Base-by-base conservation (phyloP, 768 basidiomycete species). In the Lentinula guzmanii region DNA sequence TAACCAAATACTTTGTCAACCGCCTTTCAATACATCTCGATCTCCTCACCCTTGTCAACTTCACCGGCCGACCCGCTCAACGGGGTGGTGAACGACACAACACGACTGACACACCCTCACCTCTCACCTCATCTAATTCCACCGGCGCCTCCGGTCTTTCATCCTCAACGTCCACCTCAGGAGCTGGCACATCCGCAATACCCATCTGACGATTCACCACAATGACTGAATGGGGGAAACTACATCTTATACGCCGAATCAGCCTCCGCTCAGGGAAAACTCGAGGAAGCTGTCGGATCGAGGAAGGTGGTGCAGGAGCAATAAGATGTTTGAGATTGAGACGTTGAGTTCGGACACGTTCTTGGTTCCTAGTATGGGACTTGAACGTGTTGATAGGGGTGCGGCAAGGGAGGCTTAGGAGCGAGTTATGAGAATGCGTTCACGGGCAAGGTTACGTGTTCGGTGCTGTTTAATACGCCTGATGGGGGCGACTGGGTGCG, bases 11-110 rank as follows among this genome's bases (percentile, higher is more conserved):
- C 67, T 80, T 87, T 55, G 90, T 95, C 64, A 90, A 89, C 70
- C 82, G 89, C 68, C 78, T 91, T 93, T 95, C 96, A 0, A 92
- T 98, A 48, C 95, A 96, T 16, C 77, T 99, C 63, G 95, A 97
- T 67, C 79, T 99, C 4, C 78, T 98, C 11, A 90, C 90, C 5
- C 80, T 95, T 31, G 89, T 90, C 58, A 89, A 86, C 70, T 93
- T 95, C 73, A 85, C 82, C 24, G 93, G 95, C 66, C 81, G 86
- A 0, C 83, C 93, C 0, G 86, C 87, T 0, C 88, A 91, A 68
- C 85, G 93, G 24, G 81, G 85, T 21, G 46, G 76, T 28, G 73
- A 77, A 63, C 65, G 71, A 48, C 64, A 65, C 35, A 74, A 74
- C 34, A 67, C 64, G 11, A 28, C 28, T 28, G 28, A 28, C 28